Evolutionary conservation across 352 stramenopile genomes (phyloP), one percentile per base, ranked within the genome.

Genomic region (Pythium pectinolyticum): DNA sequence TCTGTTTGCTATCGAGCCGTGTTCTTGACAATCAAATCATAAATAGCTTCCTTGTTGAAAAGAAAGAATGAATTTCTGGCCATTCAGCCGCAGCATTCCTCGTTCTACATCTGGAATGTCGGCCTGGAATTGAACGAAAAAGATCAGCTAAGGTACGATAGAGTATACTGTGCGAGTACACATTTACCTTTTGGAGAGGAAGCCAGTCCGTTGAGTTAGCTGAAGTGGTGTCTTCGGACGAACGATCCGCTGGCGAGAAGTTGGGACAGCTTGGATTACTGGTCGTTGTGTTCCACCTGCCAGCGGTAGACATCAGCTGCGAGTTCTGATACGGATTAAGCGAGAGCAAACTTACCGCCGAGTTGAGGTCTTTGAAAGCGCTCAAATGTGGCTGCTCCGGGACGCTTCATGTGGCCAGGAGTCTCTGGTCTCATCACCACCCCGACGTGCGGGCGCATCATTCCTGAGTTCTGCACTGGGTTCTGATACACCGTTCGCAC

Each of bases 201-300:
- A 88, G 43, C 78, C 71, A 39, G 71, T 72, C 46, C 82, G 70
- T 47, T 92, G 84, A 30, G 81, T 78, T 9, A 74, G 55, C 60
- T 90, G 81, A 4, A 89, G 30, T n/a, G 84, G 84, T 2, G 81
- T 92, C 58, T 90, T 92, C 17, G 81, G 84, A 46, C 81, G 77
- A 54, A 89, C 45, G 10, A 90, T 84, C 3, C 79, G 78, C 53
- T 74, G 77, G 63, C 80, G 76, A 48, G 69, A 51, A 10, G 52
- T 68, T 14, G 72, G 67, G 0, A 91, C 63, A 32, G 71, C 65
- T 40, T 88, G 80, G 28, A 85, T 51, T 1, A 67, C 45, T 28
- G 75, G 62, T 17, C 76, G 76, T 32, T 53, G 61, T 52, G 62
- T 70, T 17, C 43, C 61, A 54, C 14, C 58, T 47, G 24, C 24